A percentile compares a stretch with the other conserved stretches of the same genome.
Evolutionary conservation across 345 rosid species (phyloP).

Genomic region (Rhodamnia argentea): DNA sequence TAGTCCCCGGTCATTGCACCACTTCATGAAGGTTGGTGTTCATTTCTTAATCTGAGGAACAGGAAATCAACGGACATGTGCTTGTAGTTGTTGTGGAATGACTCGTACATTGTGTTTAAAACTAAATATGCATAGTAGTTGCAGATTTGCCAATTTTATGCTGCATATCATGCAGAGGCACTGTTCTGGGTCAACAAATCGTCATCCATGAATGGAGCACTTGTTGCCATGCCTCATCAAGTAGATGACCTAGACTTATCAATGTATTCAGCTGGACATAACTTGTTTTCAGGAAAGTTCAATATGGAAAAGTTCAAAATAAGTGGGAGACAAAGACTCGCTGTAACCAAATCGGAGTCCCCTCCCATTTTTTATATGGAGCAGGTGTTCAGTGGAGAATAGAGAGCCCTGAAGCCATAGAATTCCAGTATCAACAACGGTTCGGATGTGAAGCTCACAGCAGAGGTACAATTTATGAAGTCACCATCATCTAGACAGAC

Average conservation of each 20-base stretch:
- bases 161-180: not conserved
- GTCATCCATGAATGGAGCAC: not conserved
- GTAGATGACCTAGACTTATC: not conserved
- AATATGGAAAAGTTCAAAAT: not conserved
- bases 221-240: not conserved
- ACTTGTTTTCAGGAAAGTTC: not conserved
- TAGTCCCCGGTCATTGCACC: not conserved
- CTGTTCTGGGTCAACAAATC: not conserved
- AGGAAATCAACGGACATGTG: not conserved
- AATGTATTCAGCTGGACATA: not conserved
- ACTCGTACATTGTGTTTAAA: not conserved
- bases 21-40: not conserved
- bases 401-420: not conserved
- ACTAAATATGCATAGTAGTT: not conserved
- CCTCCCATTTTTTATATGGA: not conserved
- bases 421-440: not conserved
- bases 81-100: not conserved
- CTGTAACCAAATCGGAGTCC: not conserved
- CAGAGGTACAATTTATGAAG: not conserved
- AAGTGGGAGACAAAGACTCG: not conserved
- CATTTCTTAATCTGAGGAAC: not conserved
- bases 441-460: not conserved
- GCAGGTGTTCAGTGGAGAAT: not conserved
- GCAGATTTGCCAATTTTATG: not conserved
- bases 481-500: not conserved